phyloP scores from a whole-genome alignment of 1,284 basidiomycete genomes.

The Fomitiporia mediterranea region DNA sequence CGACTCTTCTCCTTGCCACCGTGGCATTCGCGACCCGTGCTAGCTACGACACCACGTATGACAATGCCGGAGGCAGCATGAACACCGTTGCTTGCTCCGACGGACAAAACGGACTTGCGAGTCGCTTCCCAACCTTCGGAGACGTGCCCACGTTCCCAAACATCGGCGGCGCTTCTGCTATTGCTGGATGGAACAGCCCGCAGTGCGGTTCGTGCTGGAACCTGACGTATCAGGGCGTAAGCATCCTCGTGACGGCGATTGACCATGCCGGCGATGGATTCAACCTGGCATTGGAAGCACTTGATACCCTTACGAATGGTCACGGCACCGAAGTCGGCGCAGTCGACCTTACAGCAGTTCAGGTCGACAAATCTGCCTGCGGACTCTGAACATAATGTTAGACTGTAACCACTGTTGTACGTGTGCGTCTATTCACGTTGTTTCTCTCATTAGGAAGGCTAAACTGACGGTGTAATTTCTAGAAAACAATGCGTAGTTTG shows the following conservation, averaged over 20 bases:
- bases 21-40: slow-evolving; percentile 32
- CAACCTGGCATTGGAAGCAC: slow-evolving; percentile 31
- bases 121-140: slow-evolving; percentile 36
- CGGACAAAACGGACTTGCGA: slow-evolving; percentile 41
- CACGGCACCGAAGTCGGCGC: slow-evolving; percentile 19
- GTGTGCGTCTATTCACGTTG: too few species aligned
- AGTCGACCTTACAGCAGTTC: slow-evolving; percentile 15
- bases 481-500: too few species aligned
- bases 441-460: too few species aligned
- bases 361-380: slow-evolving; percentile 19
- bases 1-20: slow-evolving; percentile 6
- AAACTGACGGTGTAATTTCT: too few species aligned
- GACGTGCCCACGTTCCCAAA: slow-evolving; percentile 38
- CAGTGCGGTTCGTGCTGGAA: slow-evolving; percentile 49
- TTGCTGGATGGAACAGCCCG: slow-evolving; percentile 41
- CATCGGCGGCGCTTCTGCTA: slow-evolving; percentile 40
- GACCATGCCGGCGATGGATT: slow-evolving; percentile 38
- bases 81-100: slow-evolving; percentile 47
- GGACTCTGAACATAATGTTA: slow-evolving; percentile 13
- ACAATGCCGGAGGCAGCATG: slow-evolving; percentile 34
- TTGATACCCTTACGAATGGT: slow-evolving; percentile 22
- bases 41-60: slow-evolving; percentile 41
- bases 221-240: slow-evolving; percentile 36
- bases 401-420: too few species aligned
- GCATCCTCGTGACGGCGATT: slow-evolving; percentile 37